phyloP scores from a whole-genome alignment of 1,284 basidiomycete genomes.

The Cryptococcus sp. region DNA sequence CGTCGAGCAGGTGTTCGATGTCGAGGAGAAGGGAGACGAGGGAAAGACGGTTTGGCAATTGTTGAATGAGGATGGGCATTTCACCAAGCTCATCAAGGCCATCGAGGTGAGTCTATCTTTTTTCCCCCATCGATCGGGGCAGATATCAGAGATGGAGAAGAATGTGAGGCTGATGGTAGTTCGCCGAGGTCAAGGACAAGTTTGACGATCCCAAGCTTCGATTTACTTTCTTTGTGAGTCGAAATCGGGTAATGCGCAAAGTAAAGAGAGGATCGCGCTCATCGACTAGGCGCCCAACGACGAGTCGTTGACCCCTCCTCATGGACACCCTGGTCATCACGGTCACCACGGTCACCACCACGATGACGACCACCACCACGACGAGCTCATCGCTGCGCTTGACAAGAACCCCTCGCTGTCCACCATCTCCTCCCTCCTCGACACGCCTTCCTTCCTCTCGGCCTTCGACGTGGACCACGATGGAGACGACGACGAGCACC shows the following conservation, averaged over 20 bases:
- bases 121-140: too few relatives aligned
- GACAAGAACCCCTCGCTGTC: constrained; percentile 29
- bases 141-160: neutral
- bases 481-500: constrained; percentile 49
- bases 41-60: constrained; percentile 43
- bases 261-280: neutral
- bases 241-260: neutral
- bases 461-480: constrained; percentile 8
- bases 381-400: constrained; percentile 13
- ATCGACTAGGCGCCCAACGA: constrained; percentile 41
- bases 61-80: constrained; percentile 40
- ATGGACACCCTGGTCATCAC: constrained; percentile 22
- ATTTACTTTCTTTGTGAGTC: constrained; percentile 47
- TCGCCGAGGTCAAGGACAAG: constrained; percentile 33
- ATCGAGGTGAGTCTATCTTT: constrained; percentile 39
- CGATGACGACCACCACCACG: constrained; percentile 27
- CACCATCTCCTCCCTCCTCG: constrained; percentile 25
- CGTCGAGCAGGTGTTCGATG: constrained; percentile 6
- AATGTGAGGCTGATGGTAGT: constrained; percentile 15
- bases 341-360: constrained; percentile 27
- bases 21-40: constrained; percentile 19
- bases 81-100: constrained; percentile 44
- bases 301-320: constrained; percentile 38
- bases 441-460: constrained; percentile 20
- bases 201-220: constrained; percentile 40